Conservation (phyloP, 176 grass and related monocot species). For the Juncus inflexus region DNA sequence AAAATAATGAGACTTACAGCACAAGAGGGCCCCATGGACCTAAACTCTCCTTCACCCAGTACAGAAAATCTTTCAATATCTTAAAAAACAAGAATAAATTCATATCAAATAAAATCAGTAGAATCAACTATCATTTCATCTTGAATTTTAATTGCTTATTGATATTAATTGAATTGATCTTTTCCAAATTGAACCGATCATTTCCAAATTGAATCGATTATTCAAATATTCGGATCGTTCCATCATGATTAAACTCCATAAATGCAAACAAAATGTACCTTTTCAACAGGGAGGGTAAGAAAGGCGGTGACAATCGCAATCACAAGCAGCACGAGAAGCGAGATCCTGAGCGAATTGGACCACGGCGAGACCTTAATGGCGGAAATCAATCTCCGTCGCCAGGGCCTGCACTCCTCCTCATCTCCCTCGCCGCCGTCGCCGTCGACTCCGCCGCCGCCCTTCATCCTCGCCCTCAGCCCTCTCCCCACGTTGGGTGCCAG, state of each 20-base stretch:
- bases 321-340: slow-evolving; percentile 54
- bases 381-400: slow-evolving; percentile 62
- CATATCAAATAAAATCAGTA: too few species aligned
- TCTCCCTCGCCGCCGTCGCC: slow-evolving; percentile 43
- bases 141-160: too few species aligned
- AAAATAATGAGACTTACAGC: slow-evolving; percentile 53
- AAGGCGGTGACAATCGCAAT: slow-evolving; percentile 53
- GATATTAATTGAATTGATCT: too few species aligned
- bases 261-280: slow-evolving; percentile 35
- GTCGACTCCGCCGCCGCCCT: slow-evolving; percentile 56
- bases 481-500: slow-evolving; percentile 43
- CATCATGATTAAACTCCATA: not conserved
- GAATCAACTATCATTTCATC: too few species aligned
- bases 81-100: slow-evolving; percentile 32
- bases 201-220: too few species aligned
- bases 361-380: slow-evolving; percentile 62
- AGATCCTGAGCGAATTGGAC: slow-evolving; percentile 58
- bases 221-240: too few species aligned
- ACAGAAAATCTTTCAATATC: slow-evolving; percentile 93
- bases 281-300: slow-evolving; percentile 84
- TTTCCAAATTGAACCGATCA: too few species aligned
- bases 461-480: slow-evolving; percentile 58
- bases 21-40: slow-evolving; percentile 98
- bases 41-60: slow-evolving; percentile 93
- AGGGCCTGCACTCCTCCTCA: slow-evolving; percentile 52